These are phyloP conservation scores for Sporothrix mexicana DNA, from an alignment of 2,329 filamentous ascomycete species.

Conservation along the genomic window DNA sequence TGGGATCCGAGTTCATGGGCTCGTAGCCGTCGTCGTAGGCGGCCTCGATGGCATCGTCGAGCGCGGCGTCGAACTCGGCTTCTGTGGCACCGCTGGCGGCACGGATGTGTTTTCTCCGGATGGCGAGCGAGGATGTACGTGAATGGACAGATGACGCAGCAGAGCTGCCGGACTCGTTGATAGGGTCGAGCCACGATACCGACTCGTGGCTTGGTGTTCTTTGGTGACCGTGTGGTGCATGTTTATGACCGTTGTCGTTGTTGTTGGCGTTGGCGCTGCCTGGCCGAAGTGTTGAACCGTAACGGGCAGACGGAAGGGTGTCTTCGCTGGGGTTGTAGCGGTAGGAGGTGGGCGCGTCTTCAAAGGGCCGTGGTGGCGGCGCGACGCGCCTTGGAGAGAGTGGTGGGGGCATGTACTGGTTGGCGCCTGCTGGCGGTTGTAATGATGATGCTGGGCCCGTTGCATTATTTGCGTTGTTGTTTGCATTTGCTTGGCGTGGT, in stretches of 20 bases:
- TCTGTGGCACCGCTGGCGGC: conserved; percentile 75
- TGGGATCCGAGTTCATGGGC: conserved; percentile 59
- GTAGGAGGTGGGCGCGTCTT: conserved; percentile 18
- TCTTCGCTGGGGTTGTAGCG: conserved; percentile 24
- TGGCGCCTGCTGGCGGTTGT: conserved; percentile 56
- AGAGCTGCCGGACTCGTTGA: conserved; percentile 86
- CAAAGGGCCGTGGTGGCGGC: conserved; percentile 12
- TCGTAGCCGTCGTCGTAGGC: conserved; percentile 94
- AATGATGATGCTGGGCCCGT: conserved; percentile 40
- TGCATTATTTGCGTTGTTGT: conserved; percentile 38
- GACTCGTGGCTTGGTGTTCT: conserved; percentile 76
- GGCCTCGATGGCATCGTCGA: conserved; percentile 94
- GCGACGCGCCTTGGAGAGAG: conserved; percentile 65
- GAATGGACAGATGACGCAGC: conserved; percentile 81
- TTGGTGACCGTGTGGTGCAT: conserved; percentile 46
- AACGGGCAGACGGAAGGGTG: conserved; percentile 37
- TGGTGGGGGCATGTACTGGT: conserved; percentile 71
- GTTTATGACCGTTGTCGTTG: background rate
- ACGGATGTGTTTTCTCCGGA: conserved; percentile 73
- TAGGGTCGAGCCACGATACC: conserved; percentile 92
- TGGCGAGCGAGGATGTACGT: conserved; percentile 71
- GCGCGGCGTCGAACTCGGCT: conserved; percentile 88
- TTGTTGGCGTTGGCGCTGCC: conserved; percentile 7
- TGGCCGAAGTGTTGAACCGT: conserved; percentile 43
- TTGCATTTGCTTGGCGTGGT: conserved; percentile 39